Evolutionary conservation across 805 yeast species (phyloP).

Genomic region (Wickerhamiella parazyma): DNA sequence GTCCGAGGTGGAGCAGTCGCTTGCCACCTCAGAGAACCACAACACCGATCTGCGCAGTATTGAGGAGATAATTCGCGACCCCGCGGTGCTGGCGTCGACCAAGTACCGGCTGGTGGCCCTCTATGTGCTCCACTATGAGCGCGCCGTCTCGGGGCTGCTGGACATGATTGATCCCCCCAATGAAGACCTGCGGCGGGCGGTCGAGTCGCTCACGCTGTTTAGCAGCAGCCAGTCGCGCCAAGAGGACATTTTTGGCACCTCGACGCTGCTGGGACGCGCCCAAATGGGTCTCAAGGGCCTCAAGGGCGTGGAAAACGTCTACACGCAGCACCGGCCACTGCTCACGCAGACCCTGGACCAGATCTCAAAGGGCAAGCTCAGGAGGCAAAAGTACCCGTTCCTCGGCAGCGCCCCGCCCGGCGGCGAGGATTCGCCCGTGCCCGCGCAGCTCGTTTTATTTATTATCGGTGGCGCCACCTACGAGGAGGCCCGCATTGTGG

Average conservation of each 20-base stretch:
- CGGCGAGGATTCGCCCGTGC: conserved; percentile 22
- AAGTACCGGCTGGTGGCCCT: conserved; percentile 63
- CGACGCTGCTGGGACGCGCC: conserved; percentile 29
- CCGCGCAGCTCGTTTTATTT: conserved; percentile 29
- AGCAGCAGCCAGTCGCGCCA: conserved; percentile 35
- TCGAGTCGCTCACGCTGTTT: conserved; percentile 34
- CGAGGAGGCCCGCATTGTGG: conserved; percentile 72
- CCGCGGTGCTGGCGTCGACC: conserved; percentile 30
- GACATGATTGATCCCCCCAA: conserved; percentile 17
- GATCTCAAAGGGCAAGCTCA: conserved; percentile 31
- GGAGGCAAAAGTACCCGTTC: conserved; percentile 32
- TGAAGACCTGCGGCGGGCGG: conserved; percentile 32
- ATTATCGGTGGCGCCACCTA: conserved; percentile 78
- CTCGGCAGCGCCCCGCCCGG: conserved; percentile 22
- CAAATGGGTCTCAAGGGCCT: conserved; percentile 32
- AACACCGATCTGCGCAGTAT: conserved; percentile 43
- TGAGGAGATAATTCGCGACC: conserved; percentile 36
- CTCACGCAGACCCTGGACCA: conserved; percentile 37
- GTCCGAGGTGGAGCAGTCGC: conserved; percentile 79
- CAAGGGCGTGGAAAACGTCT: conserved; percentile 40
- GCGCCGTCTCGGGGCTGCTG: conserved; percentile 30
- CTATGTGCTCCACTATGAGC: conserved; percentile 60
- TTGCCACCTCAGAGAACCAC: conserved; percentile 54
- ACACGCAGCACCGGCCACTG: conserved; percentile 83
- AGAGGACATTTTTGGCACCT: conserved; percentile 29